Evolutionary conservation across 306 rosid genomes (phyloP), one percentile per base, ranked within the genome.

Genomic region (Rosa lucieae): DNA sequence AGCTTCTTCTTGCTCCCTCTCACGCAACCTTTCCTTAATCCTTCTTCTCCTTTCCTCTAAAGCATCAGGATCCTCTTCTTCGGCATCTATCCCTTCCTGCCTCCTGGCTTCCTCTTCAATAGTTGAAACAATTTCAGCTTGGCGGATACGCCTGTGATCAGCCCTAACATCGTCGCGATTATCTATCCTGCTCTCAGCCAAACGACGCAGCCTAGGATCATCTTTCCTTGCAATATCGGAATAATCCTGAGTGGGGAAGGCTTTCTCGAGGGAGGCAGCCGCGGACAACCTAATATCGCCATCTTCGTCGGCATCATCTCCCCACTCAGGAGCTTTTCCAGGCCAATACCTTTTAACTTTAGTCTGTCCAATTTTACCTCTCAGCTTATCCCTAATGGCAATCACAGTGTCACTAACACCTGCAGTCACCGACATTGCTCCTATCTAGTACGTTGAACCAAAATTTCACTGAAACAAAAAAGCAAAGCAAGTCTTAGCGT

Each of bases 331-430:
- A 52, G 87, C 97, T 83, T 93, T 92, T 70, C 99, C 99, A 0
- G 99, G 99, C 99, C 99, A 95, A 83, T 95, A 95, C 77, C 98
- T 86, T 79, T 87, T 88, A 46, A 95, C 98, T 70, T 91, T 95
- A 1, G 98, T 95, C 82, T 90, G 94, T 56, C 98, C 98, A 74
- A 95, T 95, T 91, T 91, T 95, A 82, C 99, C 99, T 63, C 92
- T 85, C 10, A 95, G 96, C 80, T 95, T 95, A 76, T 95, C 99
- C 87, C 99, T 89, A 32, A 95, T 62, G 23, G 99, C 90, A 77
- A 95, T 92, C 44, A 91, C 72, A 4, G 97, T 83, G 83, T 95
- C 98, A 62, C 97, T 95, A 82, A 95, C 99, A 66, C 99, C 99
- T 14, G 99, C 99, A 5, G 98, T 95, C 79, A 95, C 99, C 21